phyloP scores from a whole-genome alignment of 257 asterid genomes.

The Forsythia viridissima region DNA sequence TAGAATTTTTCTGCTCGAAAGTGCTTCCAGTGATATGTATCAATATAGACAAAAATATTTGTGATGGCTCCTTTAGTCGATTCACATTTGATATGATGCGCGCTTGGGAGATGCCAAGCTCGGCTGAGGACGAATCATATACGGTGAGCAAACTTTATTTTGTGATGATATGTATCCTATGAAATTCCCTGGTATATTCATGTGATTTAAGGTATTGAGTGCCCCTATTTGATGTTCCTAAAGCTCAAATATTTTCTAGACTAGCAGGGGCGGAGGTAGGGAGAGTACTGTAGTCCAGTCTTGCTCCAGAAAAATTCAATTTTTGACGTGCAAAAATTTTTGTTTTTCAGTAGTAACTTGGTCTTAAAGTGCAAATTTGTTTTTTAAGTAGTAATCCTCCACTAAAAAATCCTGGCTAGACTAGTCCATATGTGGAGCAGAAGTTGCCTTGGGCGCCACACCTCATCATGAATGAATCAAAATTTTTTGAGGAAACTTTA shows the following conservation, averaged over 20 bases:
- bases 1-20: constrained; percentile 70
- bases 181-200: not conserved
- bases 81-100: constrained; percentile 92
- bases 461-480: not conserved
- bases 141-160: constrained; percentile 31
- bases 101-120: constrained; percentile 80
- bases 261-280: too few species aligned
- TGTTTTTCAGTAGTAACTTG: too few species aligned
- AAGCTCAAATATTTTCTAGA: not conserved
- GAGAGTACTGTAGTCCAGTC: too few species aligned
- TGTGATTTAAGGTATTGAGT: not conserved
- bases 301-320: too few species aligned
- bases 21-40: constrained; percentile 51
- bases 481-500: not conserved
- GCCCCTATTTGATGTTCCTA: not conserved
- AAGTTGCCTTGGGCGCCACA: not conserved
- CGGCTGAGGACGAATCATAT: constrained; percentile 48
- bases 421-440: not conserved
- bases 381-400: too few species aligned
- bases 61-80: constrained; percentile 67
- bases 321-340: too few species aligned
- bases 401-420: not conserved
- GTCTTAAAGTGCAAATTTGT: too few species aligned
- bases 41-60: constrained; percentile 48
- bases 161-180: not conserved